A percentile compares a stretch with the other conserved stretches of the same genome.
Conservation (phyloP, 441 rosid species). For the Viola pubescens region DNA sequence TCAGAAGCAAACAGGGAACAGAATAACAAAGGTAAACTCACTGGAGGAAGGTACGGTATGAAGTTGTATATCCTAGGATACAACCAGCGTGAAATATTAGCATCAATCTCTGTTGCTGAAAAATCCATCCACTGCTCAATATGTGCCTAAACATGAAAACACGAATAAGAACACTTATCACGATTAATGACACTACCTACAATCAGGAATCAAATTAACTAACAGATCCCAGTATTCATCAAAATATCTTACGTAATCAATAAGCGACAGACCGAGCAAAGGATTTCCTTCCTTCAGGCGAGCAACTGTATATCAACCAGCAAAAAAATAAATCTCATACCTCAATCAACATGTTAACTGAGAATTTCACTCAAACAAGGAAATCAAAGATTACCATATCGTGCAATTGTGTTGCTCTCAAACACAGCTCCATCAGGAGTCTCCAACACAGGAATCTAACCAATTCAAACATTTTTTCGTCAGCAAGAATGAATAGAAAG, state of each 20-base stretch:
- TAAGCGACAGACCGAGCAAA: slow-evolving; percentile 50
- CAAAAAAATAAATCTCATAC: neutral
- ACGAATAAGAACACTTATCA: slow-evolving; percentile 1
- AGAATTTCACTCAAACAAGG: neutral
- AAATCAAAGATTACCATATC: slow-evolving; percentile 46
- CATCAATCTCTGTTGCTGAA: slow-evolving; percentile 63
- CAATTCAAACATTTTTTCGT: neutral
- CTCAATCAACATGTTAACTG: neutral
- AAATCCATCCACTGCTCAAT: slow-evolving; percentile 94
- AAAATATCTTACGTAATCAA: slow-evolving; percentile 48
- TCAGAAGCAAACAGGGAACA: neutral
- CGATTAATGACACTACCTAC: neutral
- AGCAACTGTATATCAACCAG: slow-evolving; percentile 33
- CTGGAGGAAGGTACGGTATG: slow-evolving; percentile 48
- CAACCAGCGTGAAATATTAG: slow-evolving; percentile 39
- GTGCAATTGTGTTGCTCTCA: slow-evolving; percentile 94
- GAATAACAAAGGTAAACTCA: slow-evolving; percentile 20
- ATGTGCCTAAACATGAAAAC: slow-evolving; percentile 41
- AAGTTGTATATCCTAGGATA: slow-evolving; percentile 45
- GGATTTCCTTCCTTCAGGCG: slow-evolving; percentile 49
- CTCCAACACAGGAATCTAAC: slow-evolving; percentile 74
- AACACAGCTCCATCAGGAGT: slow-evolving; percentile 80
- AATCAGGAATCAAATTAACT: neutral
- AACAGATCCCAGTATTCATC: neutral
- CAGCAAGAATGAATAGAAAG: no score